These are phyloP conservation scores for Peronospora destructor DNA, from an alignment of 352 stramenopile genomes.

Conservation along the genomic window DNA sequence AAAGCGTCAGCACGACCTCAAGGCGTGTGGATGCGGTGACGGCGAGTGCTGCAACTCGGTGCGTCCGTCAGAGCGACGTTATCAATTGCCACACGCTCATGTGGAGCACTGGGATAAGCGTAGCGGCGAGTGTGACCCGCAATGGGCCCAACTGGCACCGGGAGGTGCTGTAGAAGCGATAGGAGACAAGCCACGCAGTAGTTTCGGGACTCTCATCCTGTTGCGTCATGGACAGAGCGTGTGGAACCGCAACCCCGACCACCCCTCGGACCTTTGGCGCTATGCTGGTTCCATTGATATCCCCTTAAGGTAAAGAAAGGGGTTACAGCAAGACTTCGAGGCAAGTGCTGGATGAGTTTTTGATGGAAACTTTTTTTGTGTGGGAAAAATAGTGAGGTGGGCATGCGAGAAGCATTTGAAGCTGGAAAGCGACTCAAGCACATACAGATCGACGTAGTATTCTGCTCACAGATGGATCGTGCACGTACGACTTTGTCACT, in stretches of 20 bases:
- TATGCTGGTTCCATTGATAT: conserved; percentile 83
- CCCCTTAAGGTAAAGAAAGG: conserved; percentile 37
- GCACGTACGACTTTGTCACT: conserved; percentile 70
- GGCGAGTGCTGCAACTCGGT: conserved; percentile 75
- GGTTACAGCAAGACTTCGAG: too few relatives aligned
- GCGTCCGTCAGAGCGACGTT: conserved; percentile 45
- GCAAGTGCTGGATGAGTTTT: too few relatives aligned
- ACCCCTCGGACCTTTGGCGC: conserved; percentile 64
- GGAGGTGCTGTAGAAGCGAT: conserved; percentile 3
- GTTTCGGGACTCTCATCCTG: conserved; percentile 72
- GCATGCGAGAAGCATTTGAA: conserved; percentile 78
- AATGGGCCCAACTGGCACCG: conserved; percentile 48
- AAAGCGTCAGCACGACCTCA: conserved; percentile 20
- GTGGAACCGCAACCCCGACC: conserved; percentile 78
- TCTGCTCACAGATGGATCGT: conserved; percentile 83
- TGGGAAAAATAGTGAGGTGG: conserved; percentile 41
- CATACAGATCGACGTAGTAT: conserved; percentile 75
- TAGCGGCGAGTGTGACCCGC: conserved; percentile 45
- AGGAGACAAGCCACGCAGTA: conserved; percentile 33
- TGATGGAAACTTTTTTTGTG: neutral
- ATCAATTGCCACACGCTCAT: conserved; percentile 65
- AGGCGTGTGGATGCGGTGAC: conserved; percentile 51
- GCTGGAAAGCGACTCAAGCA: conserved; percentile 68
- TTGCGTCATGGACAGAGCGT: conserved; percentile 81
- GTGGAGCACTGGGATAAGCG: conserved; percentile 65